Percentiles rank a stretch among this genome's conserved stretches.
These are phyloP conservation scores for Entomortierella lignicola DNA, from an alignment of 192 early-diverging fungal species.

Conservation along the genomic window DNA sequence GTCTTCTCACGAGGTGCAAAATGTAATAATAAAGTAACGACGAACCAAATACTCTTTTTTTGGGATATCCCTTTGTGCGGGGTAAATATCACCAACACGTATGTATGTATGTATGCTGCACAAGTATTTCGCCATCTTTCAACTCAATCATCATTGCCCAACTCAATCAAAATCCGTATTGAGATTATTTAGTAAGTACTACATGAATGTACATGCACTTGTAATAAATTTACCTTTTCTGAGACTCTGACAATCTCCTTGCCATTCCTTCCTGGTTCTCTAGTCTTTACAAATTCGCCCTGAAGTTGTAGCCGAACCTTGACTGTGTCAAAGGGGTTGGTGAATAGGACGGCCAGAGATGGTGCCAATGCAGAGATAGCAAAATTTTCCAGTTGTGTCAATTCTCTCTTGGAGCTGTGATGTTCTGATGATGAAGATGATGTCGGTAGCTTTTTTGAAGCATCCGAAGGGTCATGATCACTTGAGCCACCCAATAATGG, in stretches of 20 bases:
- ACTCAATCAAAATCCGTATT: background rate
- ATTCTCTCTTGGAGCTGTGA: conserved; percentile 19
- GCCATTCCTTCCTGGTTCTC: conserved; percentile 47
- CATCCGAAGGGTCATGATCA: conserved; percentile 20
- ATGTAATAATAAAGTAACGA: conserved; percentile 16
- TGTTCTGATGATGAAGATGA: conserved; percentile 2
- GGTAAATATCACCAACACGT: conserved; percentile 15
- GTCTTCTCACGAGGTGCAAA: conserved; percentile 22
- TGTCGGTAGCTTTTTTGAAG: background rate
- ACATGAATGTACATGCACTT: background rate
- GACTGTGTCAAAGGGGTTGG: conserved; percentile 83
- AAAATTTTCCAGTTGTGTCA: conserved; percentile 69
- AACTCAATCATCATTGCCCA: background rate
- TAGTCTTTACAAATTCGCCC: conserved; percentile 63
- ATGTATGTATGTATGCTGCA: background rate
- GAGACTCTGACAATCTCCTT: conserved; percentile 53
- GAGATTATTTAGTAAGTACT: background rate
- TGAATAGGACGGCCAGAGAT: conserved; percentile 77
- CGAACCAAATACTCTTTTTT: background rate
- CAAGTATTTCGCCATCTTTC: background rate
- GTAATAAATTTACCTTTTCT: conserved; percentile 59
- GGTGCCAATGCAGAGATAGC: conserved; percentile 71
- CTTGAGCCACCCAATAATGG: conserved; percentile 42
- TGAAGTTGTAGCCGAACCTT: conserved; percentile 79
- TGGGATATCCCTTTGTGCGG: background rate